phyloP scores from a whole-genome alignment of 208 protist species.

The Leishmania gerbilli region DNA sequence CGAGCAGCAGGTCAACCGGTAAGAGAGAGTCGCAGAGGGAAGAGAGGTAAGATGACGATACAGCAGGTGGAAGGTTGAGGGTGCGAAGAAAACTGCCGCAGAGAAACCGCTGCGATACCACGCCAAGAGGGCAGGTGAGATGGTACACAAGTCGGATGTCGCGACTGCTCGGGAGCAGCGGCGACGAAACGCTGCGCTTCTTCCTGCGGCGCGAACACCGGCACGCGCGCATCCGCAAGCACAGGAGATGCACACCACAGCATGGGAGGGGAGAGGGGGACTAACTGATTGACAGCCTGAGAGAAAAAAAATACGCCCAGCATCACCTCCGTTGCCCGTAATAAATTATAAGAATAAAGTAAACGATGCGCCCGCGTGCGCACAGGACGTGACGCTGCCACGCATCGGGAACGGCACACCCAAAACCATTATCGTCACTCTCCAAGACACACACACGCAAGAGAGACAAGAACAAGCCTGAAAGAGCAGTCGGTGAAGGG shows the following conservation, averaged over 20 bases:
- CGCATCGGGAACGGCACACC: too few species aligned
- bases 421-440: too few species aligned
- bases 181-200: neutral
- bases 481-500: neutral
- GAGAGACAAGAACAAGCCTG: too few species aligned
- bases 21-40: neutral
- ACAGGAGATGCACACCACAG: neutral
- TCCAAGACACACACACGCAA: too few species aligned
- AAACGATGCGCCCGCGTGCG: too few species aligned
- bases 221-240: neutral
- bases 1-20: neutral
- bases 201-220: neutral
- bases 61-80: neutral
- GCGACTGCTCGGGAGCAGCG: neutral
- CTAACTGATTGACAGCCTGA: too few species aligned
- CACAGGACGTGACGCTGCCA: too few species aligned
- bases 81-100: neutral
- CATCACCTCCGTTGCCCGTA: too few species aligned
- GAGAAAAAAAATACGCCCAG: too few species aligned
- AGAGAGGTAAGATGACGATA: neutral
- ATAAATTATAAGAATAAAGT: too few species aligned
- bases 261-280: neutral
- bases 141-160: neutral
- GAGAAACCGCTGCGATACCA: neutral
- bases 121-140: neutral